Percentiles rank a stretch among this genome's conserved stretches.
These are phyloP conservation scores for Glonium stellatum DNA, from an alignment of 495 filamentous ascomycete species.

Conservation along the genomic window DNA sequence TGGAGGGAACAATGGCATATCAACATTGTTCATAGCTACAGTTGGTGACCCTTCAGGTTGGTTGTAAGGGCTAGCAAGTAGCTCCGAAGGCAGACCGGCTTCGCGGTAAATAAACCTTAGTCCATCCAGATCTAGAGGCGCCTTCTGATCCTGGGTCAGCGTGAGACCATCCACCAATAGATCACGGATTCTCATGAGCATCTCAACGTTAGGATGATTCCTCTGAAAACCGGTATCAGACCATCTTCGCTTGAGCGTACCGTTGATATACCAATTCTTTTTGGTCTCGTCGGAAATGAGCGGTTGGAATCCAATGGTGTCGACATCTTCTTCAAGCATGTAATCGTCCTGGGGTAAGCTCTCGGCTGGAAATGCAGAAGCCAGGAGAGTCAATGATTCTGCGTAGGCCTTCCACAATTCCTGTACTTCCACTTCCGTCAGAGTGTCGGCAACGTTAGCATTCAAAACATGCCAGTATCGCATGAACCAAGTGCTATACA, in stretches of 20 bases:
- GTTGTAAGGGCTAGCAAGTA: conserved; percentile 25
- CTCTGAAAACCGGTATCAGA: conserved; percentile 51
- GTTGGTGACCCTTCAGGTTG: conserved; percentile 24
- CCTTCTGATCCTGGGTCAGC: conserved; percentile 15
- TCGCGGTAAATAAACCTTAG: conserved; percentile 25
- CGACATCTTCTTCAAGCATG: conserved; percentile 69
- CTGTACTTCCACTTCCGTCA: conserved; percentile 52
- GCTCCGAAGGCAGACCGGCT: conserved; percentile 23
- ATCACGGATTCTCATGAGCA: conserved; percentile 61
- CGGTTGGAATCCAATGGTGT: conserved; percentile 67
- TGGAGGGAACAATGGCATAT: conserved; percentile 20
- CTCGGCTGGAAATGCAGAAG: conserved; percentile 51
- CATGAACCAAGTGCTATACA: conserved; percentile 69
- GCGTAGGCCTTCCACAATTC: conserved; percentile 70
- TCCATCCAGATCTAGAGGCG: conserved; percentile 20
- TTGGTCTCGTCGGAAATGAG: conserved; percentile 47
- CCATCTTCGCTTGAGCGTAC: conserved; percentile 48
- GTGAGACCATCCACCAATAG: conserved; percentile 58
- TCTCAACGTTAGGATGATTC: conserved; percentile 60
- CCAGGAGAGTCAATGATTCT: conserved; percentile 56
- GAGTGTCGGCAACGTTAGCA: conserved; percentile 48
- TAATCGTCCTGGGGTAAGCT: conserved; percentile 56
- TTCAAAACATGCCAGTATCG: conserved; percentile 45
- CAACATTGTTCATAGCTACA: conserved; percentile 22
- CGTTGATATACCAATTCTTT: conserved; percentile 44